A percentile compares a stretch with the other conserved stretches of the same genome.
Evolutionary conservation across 1,284 basidiomycete genomes (phyloP).

Genomic region (Heterobasidion occidentale): DNA sequence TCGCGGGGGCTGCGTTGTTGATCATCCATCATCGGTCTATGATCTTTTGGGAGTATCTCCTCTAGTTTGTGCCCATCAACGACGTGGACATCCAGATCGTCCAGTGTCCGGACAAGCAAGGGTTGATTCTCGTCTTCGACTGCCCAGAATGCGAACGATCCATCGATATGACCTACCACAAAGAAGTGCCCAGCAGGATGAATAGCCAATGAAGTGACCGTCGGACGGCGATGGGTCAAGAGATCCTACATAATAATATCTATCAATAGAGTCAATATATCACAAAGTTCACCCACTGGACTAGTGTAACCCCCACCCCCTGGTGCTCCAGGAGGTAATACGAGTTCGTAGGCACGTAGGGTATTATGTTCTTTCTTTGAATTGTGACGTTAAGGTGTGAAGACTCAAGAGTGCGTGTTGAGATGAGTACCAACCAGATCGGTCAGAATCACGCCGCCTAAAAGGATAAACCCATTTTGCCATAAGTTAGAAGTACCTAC

Average conservation of each 20-base stretch:
- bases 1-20: conserved; percentile 36
- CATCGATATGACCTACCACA: conserved; percentile 76
- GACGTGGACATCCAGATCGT: conserved; percentile 42
- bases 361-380: conserved; percentile 49
- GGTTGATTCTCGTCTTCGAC: conserved; percentile 78
- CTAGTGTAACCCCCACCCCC: conserved; percentile 63
- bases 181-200: conserved; percentile 69
- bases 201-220: conserved; percentile 64
- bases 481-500: not conserved
- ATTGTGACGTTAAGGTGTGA: not conserved
- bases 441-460: conserved; percentile 69
- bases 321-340: conserved; percentile 71
- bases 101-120: conserved; percentile 70
- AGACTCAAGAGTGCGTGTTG: not conserved
- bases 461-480: not conserved
- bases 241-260: conserved; percentile 39
- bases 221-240: conserved; percentile 62
- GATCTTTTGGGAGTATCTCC: conserved; percentile 24
- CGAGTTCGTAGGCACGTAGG: conserved; percentile 59
- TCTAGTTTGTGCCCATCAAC: conserved; percentile 42
- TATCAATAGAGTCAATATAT: not conserved
- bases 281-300: conserved; percentile 27
- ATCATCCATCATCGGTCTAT: conserved; percentile 6
- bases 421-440: conserved; percentile 43
- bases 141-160: conserved; percentile 83